Evolutionary conservation across 345 rosid species (phyloP).

Genomic region (Aegle marmelos): DNA sequence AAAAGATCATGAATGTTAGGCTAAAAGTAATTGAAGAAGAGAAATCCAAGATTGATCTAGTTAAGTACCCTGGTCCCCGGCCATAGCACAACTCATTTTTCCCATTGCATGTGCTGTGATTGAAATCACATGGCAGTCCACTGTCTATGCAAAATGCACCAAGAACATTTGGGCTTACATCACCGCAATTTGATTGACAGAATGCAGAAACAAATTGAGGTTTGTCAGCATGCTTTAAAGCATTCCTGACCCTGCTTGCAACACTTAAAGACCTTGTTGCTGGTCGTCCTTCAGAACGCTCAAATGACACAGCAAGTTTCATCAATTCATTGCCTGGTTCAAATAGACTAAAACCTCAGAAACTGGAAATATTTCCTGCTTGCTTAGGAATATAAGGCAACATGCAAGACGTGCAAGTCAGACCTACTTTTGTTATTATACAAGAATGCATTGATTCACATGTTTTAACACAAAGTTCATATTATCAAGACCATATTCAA

Average conservation of each 20-base stretch:
- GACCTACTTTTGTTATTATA: neutral
- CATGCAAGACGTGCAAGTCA: neutral
- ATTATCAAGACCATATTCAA: neutral
- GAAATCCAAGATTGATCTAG: neutral
- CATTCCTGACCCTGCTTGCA: constrained; percentile 62
- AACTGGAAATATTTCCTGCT: constrained; percentile 20
- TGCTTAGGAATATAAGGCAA: neutral
- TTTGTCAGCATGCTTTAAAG: constrained; percentile 49
- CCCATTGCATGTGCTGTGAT: constrained; percentile 77
- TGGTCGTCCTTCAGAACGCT: constrained; percentile 53
- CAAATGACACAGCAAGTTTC: constrained; percentile 74
- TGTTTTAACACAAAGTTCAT: neutral
- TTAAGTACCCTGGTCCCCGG: constrained; percentile 69
- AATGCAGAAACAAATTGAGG: constrained; percentile 72
- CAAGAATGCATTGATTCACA: neutral
- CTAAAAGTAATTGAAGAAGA: neutral
- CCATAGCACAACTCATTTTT: constrained; percentile 74
- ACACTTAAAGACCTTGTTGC: constrained; percentile 45
- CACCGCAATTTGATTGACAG: constrained; percentile 78
- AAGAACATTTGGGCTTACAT: constrained; percentile 69
- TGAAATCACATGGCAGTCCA: constrained; percentile 70
- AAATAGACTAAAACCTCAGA: neutral
- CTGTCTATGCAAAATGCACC: constrained; percentile 62
- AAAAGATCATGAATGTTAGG: constrained; percentile 1
- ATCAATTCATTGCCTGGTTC: constrained; percentile 49